Evolutionary conservation across 345 rosid species (phyloP).

Genomic region (Limnanthes douglasii): DNA sequence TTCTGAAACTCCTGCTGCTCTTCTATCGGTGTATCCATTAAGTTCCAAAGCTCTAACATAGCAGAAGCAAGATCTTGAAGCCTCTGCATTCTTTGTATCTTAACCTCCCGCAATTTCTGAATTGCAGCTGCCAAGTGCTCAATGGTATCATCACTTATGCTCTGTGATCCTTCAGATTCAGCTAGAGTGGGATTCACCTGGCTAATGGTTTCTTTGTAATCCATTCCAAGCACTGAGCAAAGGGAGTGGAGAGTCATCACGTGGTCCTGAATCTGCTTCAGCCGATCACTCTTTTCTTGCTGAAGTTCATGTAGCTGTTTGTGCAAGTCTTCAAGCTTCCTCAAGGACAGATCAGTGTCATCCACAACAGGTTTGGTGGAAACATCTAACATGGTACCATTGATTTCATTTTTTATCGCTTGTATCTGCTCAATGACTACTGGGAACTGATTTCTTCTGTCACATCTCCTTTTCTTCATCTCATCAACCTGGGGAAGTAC

Average conservation of each 20-base stretch:
- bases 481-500: constrained; percentile 79
- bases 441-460: constrained; percentile 63
- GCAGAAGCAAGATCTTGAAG: constrained; percentile 91
- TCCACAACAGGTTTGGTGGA: constrained; percentile 25
- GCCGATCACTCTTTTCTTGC: constrained; percentile 56
- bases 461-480: constrained; percentile 58
- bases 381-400: constrained; percentile 22
- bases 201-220: constrained; percentile 22
- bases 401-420: constrained; percentile 35
- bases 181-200: constrained; percentile 43
- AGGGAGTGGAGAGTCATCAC: constrained; percentile 28
- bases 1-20: constrained; percentile 73
- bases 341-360: constrained; percentile 63
- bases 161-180: constrained; percentile 33
- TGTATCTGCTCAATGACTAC: constrained; percentile 51
- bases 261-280: constrained; percentile 48
- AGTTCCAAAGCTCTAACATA: constrained; percentile 80
- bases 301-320: constrained; percentile 51
- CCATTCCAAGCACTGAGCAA: constrained; percentile 64
- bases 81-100: constrained; percentile 87
- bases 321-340: constrained; percentile 68
- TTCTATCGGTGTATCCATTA: constrained; percentile 92
- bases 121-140: constrained; percentile 28
- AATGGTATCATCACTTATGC: constrained; percentile 38
- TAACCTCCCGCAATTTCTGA: constrained; percentile 38